phyloP scores from a whole-genome alignment of 805 yeast species.

The Sugiyamaella americana region DNA sequence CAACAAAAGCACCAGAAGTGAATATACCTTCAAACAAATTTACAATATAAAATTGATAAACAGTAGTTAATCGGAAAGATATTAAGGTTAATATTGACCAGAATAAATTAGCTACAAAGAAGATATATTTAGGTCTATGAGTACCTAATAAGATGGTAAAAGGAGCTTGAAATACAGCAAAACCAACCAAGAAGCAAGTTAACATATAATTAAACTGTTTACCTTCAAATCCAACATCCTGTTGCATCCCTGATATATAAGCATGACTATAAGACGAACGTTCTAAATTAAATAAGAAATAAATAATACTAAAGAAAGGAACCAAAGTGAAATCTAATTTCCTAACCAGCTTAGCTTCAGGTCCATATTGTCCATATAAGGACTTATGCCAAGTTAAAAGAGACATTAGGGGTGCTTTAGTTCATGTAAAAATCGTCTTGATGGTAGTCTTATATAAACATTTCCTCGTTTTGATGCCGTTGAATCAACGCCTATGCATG shows the following conservation, averaged over 20 bases:
- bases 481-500: too few relatives aligned
- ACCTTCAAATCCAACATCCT: slow-evolving; percentile 50
- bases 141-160: slow-evolving; percentile 56
- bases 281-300: slow-evolving; percentile 14
- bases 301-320: slow-evolving; percentile 16
- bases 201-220: slow-evolving; percentile 51
- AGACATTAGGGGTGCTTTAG: too few relatives aligned
- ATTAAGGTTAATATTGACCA: slow-evolving; percentile 22
- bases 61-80: slow-evolving; percentile 22
- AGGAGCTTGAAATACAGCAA: slow-evolving; percentile 58
- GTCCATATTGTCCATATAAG: background rate
- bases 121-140: slow-evolving; percentile 46
- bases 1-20: slow-evolving; percentile 44
- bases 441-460: too few relatives aligned
- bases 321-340: slow-evolving; percentile 14
- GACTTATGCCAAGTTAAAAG: background rate
- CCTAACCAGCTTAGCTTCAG: slow-evolving; percentile 6
- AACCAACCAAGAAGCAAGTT: slow-evolving; percentile 56
- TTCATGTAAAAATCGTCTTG: too few relatives aligned
- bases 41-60: slow-evolving; percentile 39
- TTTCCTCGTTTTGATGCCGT: too few relatives aligned
- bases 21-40: slow-evolving; percentile 45
- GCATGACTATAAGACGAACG: slow-evolving; percentile 37
- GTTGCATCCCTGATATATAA: slow-evolving; percentile 58
- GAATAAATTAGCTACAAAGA: slow-evolving; percentile 21